phyloP scores from a whole-genome alignment of 2,329 filamentous ascomycete genomes.

The Cytospora chrysosperma region DNA sequence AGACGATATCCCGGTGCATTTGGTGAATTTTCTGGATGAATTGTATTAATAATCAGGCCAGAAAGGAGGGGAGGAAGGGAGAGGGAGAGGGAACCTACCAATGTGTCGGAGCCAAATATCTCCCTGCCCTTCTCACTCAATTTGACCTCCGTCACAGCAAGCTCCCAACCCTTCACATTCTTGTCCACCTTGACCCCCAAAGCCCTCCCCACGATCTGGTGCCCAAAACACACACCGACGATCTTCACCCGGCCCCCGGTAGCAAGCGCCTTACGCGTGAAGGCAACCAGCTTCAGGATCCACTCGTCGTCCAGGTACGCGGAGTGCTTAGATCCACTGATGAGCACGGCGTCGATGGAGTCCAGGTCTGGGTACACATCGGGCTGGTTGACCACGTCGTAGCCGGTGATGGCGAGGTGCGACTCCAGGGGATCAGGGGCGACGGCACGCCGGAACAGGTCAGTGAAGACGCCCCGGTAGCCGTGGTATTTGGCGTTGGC shows the following conservation, averaged over 20 bases:
- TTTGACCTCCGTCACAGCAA: slow-evolving; percentile 68
- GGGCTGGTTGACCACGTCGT: slow-evolving; percentile 67
- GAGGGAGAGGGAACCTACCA: slow-evolving; percentile 41
- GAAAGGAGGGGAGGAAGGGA: not conserved
- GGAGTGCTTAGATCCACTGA: slow-evolving; percentile 74
- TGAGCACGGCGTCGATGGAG: slow-evolving; percentile 76
- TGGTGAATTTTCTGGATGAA: slow-evolving; percentile 58
- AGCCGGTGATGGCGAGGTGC: slow-evolving; percentile 59
- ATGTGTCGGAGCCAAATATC: slow-evolving; percentile 65
- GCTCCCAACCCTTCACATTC: slow-evolving; percentile 74
- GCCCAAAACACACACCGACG: slow-evolving; percentile 84
- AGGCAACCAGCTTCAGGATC: slow-evolving; percentile 74
- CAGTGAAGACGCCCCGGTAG: slow-evolving; percentile 70
- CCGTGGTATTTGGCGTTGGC: slow-evolving; percentile 64
- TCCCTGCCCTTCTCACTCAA: slow-evolving; percentile 69
- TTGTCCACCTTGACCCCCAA: slow-evolving; percentile 65
- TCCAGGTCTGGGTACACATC: slow-evolving; percentile 70
- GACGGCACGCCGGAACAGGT: slow-evolving; percentile 56
- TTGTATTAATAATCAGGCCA: not conserved
- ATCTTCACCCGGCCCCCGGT: slow-evolving; percentile 64
- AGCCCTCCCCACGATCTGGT: slow-evolving; percentile 78
- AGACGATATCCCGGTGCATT: slow-evolving; percentile 82
- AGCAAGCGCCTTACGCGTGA: slow-evolving; percentile 52
- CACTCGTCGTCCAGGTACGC: slow-evolving; percentile 73
- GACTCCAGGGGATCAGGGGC: slow-evolving; percentile 44